Conservation (phyloP, 257 asterid genomes). For the Solanum dulcamara region DNA sequence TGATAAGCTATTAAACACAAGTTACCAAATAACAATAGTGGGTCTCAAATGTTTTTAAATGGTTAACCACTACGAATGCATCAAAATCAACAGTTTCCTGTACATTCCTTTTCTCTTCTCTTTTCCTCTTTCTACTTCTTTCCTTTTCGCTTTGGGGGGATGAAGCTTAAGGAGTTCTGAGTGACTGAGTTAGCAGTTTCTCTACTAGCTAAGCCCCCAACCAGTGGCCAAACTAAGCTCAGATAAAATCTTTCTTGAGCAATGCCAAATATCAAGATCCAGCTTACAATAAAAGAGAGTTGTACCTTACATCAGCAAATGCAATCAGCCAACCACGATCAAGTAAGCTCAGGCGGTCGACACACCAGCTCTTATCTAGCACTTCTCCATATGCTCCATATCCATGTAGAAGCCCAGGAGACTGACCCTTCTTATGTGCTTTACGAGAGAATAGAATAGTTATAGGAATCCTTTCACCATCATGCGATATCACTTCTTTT, state of each 20-base stretch:
- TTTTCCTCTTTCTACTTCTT: neutral
- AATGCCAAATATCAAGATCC: neutral
- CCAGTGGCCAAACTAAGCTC: neutral
- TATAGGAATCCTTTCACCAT: constrained; percentile 64
- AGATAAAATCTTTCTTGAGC: neutral
- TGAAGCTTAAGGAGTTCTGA: neutral
- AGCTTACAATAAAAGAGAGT: neutral
- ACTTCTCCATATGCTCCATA: constrained; percentile 89
- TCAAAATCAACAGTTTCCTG: neutral
- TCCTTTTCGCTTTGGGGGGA: neutral
- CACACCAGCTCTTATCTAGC: constrained; percentile 86
- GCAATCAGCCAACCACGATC: constrained; percentile 94
- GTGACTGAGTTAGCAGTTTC: neutral
- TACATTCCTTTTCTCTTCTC: neutral
- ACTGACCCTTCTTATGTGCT: constrained; percentile 42
- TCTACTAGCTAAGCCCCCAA: neutral
- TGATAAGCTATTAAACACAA: neutral
- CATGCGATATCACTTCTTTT: constrained; percentile 59
- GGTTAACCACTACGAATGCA: neutral
- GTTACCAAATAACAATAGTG: neutral
- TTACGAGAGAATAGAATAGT: constrained; percentile 53
- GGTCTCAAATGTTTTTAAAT: neutral
- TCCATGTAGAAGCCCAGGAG: constrained; percentile 86
- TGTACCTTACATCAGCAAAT: constrained; percentile 89
- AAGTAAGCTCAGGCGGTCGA: constrained; percentile 71